These are phyloP conservation scores for Hysterium pulicare DNA, from an alignment of 2,329 filamentous ascomycete species.

Conservation along the genomic window DNA sequence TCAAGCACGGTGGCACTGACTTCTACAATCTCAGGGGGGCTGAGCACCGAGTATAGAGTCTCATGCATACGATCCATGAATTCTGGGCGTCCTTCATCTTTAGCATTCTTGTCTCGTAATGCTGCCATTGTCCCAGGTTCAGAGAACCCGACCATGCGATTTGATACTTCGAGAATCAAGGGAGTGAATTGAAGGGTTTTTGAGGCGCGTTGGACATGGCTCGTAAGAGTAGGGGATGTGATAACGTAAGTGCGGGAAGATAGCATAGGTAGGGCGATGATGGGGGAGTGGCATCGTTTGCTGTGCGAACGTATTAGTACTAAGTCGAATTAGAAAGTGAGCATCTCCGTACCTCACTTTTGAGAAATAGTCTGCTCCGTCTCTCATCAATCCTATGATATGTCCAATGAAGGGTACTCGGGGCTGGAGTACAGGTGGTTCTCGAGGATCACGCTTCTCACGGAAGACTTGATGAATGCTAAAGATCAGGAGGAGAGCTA, in stretches of 20 bases:
- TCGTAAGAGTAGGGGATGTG: conserved; percentile 39
- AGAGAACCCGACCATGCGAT: conserved; percentile 39
- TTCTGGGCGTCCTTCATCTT: conserved; percentile 29
- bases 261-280: conserved; percentile 47
- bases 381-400: conserved; percentile 41
- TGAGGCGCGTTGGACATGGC: conserved; percentile 37
- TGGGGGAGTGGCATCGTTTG: conserved; percentile 18
- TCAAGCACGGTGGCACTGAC: conserved; percentile 38
- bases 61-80: conserved; percentile 37
- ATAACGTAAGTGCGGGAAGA: conserved; percentile 46
- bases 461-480: background rate
- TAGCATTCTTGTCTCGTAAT: conserved; percentile 19
- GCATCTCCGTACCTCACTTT: conserved; percentile 36
- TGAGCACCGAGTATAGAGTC: conserved; percentile 34
- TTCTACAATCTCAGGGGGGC: conserved; percentile 24
- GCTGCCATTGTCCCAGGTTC: conserved; percentile 26
- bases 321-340: background rate
- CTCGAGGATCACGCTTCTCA: conserved; percentile 26
- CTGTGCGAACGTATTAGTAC: conserved; percentile 9
- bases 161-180: conserved; percentile 38
- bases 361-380: conserved; percentile 33
- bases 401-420: conserved; percentile 47
- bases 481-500: background rate
- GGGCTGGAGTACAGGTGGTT: conserved; percentile 43
- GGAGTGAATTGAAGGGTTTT: conserved; percentile 44